These are phyloP conservation scores for Xylaria sp. DNA, from an alignment of 2,329 filamentous ascomycete genomes.

Conservation along the genomic window DNA sequence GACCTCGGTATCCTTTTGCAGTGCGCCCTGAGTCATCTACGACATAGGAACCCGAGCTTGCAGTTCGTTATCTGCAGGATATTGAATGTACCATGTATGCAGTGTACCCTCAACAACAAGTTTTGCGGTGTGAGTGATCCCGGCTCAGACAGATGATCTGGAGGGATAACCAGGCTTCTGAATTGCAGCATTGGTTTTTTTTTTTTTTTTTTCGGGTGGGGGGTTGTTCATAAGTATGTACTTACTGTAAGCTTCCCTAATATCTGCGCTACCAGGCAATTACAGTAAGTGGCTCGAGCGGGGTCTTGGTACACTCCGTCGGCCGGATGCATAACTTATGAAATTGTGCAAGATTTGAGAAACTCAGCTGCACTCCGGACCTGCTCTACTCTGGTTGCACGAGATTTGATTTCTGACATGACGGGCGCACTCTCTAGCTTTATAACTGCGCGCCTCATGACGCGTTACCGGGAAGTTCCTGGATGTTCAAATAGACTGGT, in stretches of 20 bases:
- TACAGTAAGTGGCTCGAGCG: not conserved
- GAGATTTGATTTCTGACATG: not conserved
- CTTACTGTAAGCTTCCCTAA: too few species aligned
- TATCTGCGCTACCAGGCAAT: too few species aligned
- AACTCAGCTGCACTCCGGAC: not conserved
- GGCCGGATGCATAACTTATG: not conserved
- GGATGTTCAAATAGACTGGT: too few species aligned
- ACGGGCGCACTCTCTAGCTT: not conserved
- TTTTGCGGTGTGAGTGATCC: not conserved
- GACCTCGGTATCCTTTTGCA: not conserved
- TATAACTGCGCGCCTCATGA: not conserved
- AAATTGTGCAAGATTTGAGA: slow-evolving; percentile 2
- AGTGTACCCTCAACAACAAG: not conserved
- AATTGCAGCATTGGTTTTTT: too few species aligned
- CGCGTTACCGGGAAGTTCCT: not conserved
- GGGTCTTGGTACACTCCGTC: not conserved
- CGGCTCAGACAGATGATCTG: not conserved
- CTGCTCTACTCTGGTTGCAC: not conserved
- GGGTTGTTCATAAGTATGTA: too few species aligned
- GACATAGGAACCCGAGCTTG: not conserved
- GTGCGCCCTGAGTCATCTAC: slow-evolving; percentile 2
- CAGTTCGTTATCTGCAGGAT: slow-evolving; percentile 1
- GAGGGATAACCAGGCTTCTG: too few species aligned
- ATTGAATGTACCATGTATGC: not conserved
- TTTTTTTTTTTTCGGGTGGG: too few species aligned